A percentile compares a stretch with the other conserved stretches of the same genome.
Evolutionary conservation across 352 stramenopile genomes (phyloP).

Genomic region (Globisporangium rhizosaccharum): DNA sequence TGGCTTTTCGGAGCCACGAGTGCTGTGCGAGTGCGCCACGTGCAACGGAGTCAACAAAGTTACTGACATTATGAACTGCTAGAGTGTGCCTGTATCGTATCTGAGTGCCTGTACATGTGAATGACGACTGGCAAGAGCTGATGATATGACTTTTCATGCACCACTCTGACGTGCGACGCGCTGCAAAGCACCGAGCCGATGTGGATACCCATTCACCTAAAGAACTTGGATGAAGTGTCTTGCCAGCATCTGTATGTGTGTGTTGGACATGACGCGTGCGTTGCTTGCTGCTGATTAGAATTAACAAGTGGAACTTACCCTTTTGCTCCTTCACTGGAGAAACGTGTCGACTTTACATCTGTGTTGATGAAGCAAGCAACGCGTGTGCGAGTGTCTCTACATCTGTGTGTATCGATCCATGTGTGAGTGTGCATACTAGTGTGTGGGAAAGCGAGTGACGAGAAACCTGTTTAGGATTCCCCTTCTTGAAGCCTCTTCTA

Average conservation of each 20-base stretch:
- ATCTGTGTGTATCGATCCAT: constrained; percentile 4
- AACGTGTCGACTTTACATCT: constrained; percentile 85
- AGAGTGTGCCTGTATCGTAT: constrained; percentile 1
- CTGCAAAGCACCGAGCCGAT: constrained; percentile 27
- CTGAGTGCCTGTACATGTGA: constrained; percentile 19
- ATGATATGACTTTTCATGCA: constrained; percentile 88
- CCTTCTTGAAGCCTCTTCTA: constrained; percentile 69
- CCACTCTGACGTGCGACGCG: constrained; percentile 59
- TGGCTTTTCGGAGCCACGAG: constrained; percentile 4
- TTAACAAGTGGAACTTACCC: constrained; percentile 71
- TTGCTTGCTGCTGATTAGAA: constrained; percentile 55
- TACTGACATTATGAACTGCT: constrained; percentile 45
- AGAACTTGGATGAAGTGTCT: constrained; percentile 46
- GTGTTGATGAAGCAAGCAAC: constrained; percentile 84
- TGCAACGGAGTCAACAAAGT: constrained; percentile 77
- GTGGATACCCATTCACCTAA: constrained; percentile 66
- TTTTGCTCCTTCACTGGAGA: constrained; percentile 71
- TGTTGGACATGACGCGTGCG: background rate
- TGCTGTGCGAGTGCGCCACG: constrained; percentile 18
- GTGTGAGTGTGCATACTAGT: background rate
- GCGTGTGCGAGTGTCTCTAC: constrained; percentile 17
- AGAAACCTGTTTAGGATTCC: constrained; percentile 82
- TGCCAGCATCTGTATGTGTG: constrained; percentile 7
- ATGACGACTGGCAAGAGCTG: constrained; percentile 32
- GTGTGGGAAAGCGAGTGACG: constrained; percentile 42